Base-by-base conservation (phyloP, 1,139 yeast genomes). In the Hyphopichia buzzinii region DNA sequence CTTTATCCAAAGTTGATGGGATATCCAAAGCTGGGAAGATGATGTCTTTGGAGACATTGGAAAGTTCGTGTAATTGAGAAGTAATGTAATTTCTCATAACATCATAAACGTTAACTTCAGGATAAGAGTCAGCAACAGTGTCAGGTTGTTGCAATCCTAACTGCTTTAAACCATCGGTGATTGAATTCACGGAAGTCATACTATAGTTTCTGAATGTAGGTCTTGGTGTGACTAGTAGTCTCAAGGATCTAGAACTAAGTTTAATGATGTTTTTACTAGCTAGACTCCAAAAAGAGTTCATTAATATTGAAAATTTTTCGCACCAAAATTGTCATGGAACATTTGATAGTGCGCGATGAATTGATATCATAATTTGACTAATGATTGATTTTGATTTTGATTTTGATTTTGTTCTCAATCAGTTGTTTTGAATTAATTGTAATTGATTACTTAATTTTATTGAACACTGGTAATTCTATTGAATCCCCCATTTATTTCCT, bases 1-100 rank as follows among this genome's bases (percentile, higher is more conserved):
- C 98, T 58, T 94, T 85, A 41, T 88, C 97, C 48, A 85, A 65
- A 32, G 90, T 81, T 46, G 77, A 73, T 27, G 97, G 89, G 71
- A 94, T 80, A 64, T 92, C 97, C 54, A 92, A 76, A 31, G 96
- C 89, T 42, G 89, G 86, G 64, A 75, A 88, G 46, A 90, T 86
- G 35, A 86, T 61, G 10, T 69, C 67, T 42, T 76, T 68, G 42
- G 83, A 84, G 31, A 89, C 95, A 24, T 82, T 82, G 15, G 95
- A 72, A 48, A 94, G 71, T 46, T 74, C 70, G 44, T 85, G 72
- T 44, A 92, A 74, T 59, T 90, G 92, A 42, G 77, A 75, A 34
- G 96, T 70, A 57, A 94, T 87, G 64, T 87, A 89, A 60, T 89
- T 86, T 72, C 97, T 85, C 73, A 84, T 79, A 29, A 87, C 72